Evolutionary conservation across 305 asterid genomes (phyloP).

Genomic region (Ajuga reptans): DNA sequence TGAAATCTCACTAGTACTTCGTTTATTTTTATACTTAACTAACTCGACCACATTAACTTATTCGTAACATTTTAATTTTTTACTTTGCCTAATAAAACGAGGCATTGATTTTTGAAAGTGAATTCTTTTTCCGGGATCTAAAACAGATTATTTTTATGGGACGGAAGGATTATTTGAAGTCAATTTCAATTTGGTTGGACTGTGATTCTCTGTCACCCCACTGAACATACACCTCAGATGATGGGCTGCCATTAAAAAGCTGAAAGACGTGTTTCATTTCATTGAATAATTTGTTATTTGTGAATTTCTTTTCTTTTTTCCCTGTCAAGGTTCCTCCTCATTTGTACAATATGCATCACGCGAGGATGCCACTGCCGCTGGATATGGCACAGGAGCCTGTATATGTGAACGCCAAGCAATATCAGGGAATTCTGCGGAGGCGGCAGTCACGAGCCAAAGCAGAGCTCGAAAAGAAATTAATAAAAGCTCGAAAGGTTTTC

Average conservation of each 20-base stretch:
- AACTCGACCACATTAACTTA: no score
- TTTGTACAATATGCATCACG: slow-evolving; percentile 40
- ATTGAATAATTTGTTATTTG: not conserved
- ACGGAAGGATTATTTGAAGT: not conserved
- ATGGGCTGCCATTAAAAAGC: no score
- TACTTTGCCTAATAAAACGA: no score
- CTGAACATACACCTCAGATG: no score
- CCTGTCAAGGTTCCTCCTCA: slow-evolving; percentile 46
- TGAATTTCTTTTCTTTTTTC: not conserved
- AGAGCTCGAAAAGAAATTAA: slow-evolving; percentile 64
- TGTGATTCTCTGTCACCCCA: not conserved
- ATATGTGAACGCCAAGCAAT: slow-evolving; percentile 75
- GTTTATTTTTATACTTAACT: no score
- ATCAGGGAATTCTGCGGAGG: slow-evolving; percentile 61
- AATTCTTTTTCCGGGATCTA: no score
- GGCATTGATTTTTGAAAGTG: no score
- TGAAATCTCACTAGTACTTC: no score
- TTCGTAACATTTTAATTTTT: no score
- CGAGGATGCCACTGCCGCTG: slow-evolving; percentile 72
- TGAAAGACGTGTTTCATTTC: not conserved
- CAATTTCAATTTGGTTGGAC: not conserved
- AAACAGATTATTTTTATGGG: no score
- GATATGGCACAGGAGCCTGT: slow-evolving; percentile 76
- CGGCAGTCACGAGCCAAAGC: slow-evolving; percentile 78
- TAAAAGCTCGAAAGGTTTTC: slow-evolving; percentile 61